Evolutionary conservation across 2,329 filamentous ascomycete species (phyloP).

Genomic region (Aspergillus texensis): DNA sequence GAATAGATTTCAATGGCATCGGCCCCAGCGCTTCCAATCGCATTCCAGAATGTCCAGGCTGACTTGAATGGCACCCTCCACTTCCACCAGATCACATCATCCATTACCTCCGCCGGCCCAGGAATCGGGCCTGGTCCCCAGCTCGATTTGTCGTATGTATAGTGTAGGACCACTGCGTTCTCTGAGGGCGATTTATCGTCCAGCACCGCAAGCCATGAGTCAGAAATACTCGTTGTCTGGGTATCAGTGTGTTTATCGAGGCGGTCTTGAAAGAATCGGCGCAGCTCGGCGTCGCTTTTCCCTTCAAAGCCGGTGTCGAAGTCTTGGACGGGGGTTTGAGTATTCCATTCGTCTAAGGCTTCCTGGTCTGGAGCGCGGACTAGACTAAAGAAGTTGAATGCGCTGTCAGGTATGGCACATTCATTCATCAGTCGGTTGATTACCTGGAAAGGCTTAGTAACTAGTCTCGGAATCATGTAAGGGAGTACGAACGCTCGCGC

Average conservation of each 20-base stretch:
- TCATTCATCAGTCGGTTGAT: neutral
- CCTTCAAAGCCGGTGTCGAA: neutral
- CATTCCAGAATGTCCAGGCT: neutral
- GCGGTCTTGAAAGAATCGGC: neutral
- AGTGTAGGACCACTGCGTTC: neutral
- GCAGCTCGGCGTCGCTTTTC: neutral
- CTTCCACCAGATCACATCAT: neutral
- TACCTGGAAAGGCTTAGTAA: neutral
- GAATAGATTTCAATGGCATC: neutral
- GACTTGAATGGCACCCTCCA: neutral
- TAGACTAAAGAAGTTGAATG: neutral
- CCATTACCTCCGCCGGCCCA: neutral
- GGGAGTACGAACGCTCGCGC: neutral
- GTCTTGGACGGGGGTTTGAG: neutral
- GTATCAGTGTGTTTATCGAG: neutral
- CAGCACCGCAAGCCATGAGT: neutral
- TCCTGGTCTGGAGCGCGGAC: neutral
- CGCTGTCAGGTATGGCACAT: neutral
- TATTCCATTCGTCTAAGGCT: neutral
- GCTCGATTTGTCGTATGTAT: neutral
- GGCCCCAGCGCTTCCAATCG: neutral
- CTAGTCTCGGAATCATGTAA: neutral
- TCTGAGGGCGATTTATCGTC: neutral
- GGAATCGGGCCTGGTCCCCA: neutral
- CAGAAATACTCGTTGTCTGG: neutral